Evolutionary conservation across 129 eudicot species (phyloP).

Genomic region (Arctium minus): DNA sequence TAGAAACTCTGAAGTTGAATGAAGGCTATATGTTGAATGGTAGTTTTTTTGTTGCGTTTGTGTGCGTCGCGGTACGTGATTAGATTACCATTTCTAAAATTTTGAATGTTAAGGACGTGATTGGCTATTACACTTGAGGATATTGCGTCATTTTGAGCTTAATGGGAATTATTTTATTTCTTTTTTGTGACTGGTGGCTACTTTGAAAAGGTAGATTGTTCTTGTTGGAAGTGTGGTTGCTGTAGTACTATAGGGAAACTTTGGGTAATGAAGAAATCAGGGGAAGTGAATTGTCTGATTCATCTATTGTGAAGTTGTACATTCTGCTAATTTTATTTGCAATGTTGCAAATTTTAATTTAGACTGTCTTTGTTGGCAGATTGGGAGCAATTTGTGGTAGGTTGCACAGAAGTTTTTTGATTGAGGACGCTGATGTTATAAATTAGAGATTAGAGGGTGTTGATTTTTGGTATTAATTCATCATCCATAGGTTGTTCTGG

Average conservation of each 20-base stretch:
- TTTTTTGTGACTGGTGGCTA: background rate
- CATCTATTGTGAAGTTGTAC: constrained; percentile 4
- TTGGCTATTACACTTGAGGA: constrained; percentile 2
- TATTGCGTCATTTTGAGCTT: background rate
- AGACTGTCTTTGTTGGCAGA: constrained; percentile 6
- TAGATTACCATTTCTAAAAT: background rate
- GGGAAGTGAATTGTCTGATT: constrained; percentile 5
- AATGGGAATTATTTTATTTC: background rate
- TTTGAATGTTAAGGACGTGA: constrained; percentile 3
- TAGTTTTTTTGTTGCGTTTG: constrained; percentile 1
- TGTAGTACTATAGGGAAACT: background rate
- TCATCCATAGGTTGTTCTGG: constrained; percentile 10
- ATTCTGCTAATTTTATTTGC: background rate
- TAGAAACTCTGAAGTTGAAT: constrained; percentile 5
- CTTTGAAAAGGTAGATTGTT: background rate
- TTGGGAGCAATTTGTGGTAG: constrained; percentile 7
- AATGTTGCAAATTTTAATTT: background rate
- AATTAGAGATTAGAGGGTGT: constrained; percentile 15
- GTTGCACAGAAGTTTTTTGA: background rate
- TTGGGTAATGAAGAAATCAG: background rate
- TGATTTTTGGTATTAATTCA: constrained; percentile 9
- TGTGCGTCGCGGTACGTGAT: background rate
- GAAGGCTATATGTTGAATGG: background rate
- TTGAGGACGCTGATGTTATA: constrained; percentile 1
- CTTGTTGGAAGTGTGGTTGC: background rate